Conservation (phyloP, 495 filamentous ascomycete species). For the Pseudomonodictys pantanalensis region DNA sequence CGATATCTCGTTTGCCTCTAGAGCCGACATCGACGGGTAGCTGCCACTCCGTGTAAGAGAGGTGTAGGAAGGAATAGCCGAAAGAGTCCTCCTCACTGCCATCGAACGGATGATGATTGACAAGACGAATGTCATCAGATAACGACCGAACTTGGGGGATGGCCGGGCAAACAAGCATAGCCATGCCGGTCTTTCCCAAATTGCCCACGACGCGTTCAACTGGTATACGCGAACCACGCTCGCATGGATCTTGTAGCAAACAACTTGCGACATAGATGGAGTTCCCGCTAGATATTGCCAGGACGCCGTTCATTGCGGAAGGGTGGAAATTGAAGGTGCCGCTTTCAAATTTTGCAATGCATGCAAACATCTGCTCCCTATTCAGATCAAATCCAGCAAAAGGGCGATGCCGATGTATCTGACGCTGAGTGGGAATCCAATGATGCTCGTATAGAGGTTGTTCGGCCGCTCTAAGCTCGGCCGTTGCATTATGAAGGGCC, state of each 20-base stretch:
- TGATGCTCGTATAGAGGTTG: neutral
- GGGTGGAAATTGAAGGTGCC: neutral
- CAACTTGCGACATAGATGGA: neutral
- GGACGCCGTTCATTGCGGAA: neutral
- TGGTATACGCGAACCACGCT: neutral
- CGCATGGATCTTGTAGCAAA: constrained; percentile 1
- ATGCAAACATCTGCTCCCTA: neutral
- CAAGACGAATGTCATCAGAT: neutral
- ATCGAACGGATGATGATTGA: constrained; percentile 6
- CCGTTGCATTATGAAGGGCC: neutral
- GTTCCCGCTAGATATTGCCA: neutral
- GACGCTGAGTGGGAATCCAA: neutral
- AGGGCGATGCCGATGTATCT: neutral
- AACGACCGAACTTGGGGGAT: neutral
- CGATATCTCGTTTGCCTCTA: constrained; percentile 31
- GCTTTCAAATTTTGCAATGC: constrained; percentile 1
- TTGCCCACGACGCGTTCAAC: constrained; percentile 3
- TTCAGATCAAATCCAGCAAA: neutral
- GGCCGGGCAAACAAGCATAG: constrained; percentile 1
- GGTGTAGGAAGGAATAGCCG: constrained; percentile 41
- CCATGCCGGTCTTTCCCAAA: constrained; percentile 6
- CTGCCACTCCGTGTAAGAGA: constrained; percentile 43
- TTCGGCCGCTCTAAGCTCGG: neutral
- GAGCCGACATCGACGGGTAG: constrained; percentile 30
- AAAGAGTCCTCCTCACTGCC: constrained; percentile 33